Conservation (phyloP, 352 stramenopile genomes). For the Globisporangium paddicum region DNA sequence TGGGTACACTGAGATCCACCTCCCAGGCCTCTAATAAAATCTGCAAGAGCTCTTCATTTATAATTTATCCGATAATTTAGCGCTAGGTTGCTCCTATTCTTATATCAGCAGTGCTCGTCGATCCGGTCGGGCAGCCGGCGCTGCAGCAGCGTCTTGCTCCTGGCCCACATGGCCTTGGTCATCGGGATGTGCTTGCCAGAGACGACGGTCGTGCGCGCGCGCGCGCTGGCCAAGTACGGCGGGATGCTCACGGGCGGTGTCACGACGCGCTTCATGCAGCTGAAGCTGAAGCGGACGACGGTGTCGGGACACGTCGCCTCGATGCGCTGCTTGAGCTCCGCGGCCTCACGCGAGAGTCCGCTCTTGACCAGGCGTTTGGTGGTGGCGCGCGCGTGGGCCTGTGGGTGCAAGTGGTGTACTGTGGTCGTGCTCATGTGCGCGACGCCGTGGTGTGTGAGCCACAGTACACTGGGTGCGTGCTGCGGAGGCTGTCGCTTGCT, state of each 20-base stretch:
- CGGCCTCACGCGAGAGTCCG: constrained; percentile 24
- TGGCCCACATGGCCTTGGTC: constrained; percentile 60
- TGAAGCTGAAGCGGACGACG: constrained; percentile 51
- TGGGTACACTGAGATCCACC: too few species aligned
- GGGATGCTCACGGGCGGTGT: constrained; percentile 52
- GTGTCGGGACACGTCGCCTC: constrained; percentile 38
- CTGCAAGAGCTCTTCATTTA: too few species aligned
- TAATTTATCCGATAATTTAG: constrained; percentile 1
- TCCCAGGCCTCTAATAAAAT: too few species aligned
- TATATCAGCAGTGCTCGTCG: constrained; percentile 14
- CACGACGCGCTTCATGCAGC: constrained; percentile 49
- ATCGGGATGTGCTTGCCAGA: constrained; percentile 56
- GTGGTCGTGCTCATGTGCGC: constrained; percentile 11
- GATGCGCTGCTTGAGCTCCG: constrained; percentile 59
- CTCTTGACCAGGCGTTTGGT: constrained; percentile 26
- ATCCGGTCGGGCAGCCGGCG: constrained; percentile 14
- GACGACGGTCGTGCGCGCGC: constrained; percentile 32
- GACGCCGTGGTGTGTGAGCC: constrained; percentile 27
- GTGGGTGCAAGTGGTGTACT: neutral
- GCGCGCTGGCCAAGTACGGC: constrained; percentile 22
- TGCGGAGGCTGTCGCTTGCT: constrained; percentile 14
- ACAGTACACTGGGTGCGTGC: constrained; percentile 20
- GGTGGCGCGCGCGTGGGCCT: neutral
- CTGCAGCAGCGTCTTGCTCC: constrained; percentile 22
- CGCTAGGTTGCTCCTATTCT: neutral